Percentiles rank a stretch among this genome's conserved stretches.
Conservation (phyloP, 495 filamentous ascomycete species). For the Penicillium herquei region DNA sequence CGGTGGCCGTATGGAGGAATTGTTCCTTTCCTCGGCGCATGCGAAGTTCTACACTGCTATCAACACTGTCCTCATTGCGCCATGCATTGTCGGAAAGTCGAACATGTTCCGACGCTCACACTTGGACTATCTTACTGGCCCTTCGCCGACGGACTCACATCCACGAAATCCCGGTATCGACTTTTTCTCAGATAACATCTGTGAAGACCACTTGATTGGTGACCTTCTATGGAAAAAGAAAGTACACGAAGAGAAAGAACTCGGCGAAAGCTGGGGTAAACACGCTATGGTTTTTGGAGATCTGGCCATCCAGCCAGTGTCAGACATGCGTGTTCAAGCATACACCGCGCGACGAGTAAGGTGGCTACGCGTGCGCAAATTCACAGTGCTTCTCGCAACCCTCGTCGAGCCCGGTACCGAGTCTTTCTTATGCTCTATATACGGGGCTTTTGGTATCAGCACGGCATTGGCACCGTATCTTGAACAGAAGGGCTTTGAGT, state of each 20-base stretch:
- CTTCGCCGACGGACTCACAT: conserved; percentile 28
- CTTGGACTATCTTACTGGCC: conserved; percentile 73
- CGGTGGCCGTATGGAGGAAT: conserved; percentile 88
- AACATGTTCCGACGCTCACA: conserved; percentile 98
- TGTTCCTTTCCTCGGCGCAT: conserved; percentile 91
- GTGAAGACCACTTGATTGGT: conserved; percentile 95
- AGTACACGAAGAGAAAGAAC: conserved; percentile 43
- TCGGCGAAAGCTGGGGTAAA: conserved; percentile 58
- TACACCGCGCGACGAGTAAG: conserved; percentile 83
- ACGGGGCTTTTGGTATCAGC: conserved; percentile 76
- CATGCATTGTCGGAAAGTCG: conserved; percentile 94
- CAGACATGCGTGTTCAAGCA: conserved; percentile 70
- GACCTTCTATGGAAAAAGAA: conserved; percentile 78
- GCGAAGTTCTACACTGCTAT: conserved; percentile 99
- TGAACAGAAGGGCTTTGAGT: conserved; percentile 49
- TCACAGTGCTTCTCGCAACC: conserved; percentile 84
- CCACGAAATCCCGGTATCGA: conserved; percentile 67
- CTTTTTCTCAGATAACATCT: conserved; percentile 93
- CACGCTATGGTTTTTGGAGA: conserved; percentile 84
- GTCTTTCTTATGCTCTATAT: conserved; percentile 75
- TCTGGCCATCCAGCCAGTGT: conserved; percentile 85
- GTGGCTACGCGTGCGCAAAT: conserved; percentile 93
- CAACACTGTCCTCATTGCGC: conserved; percentile 86
- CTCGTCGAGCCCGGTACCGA: conserved; percentile 95
- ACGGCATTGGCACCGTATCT: conserved; percentile 63